Base-by-base conservation (phyloP, 257 asterid species). In the Hygrophila difformis region DNA sequence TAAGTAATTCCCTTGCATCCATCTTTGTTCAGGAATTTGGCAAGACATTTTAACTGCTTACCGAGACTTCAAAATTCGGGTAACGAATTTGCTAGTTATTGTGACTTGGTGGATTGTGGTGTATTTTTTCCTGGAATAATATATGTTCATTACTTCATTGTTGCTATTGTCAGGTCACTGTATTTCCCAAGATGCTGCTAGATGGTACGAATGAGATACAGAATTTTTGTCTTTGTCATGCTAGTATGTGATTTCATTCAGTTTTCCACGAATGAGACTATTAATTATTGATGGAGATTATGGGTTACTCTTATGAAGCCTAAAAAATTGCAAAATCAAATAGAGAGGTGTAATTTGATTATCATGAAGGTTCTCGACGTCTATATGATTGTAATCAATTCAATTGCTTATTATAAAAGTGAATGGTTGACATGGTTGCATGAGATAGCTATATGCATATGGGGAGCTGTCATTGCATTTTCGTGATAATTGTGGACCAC, bases 41-140 rank as follows among this genome's bases (percentile, higher is more conserved):
- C 61, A 51, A 15, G 78, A 68, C 64, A 83, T 91, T 36, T 48
- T 86, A 45, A 82, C 89, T 61, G 87, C 97, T 13, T 97, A 91
- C 39, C 83, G 99, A 35, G 99, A 91, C 78, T 86, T 74, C 68
- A 91, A 91, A 76, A 91, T 83, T 57, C 94, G 99, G 42, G 99
- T 91, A n/a, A 80, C 66, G 28, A 43, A 37, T 10, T 41, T 60
- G 11, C 34, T 42, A 31, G 49, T 45, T 18, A 26, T 41, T 12
- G 19, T 15, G 13, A 24, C 13, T 53, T 38, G 33, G 47, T 55
- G 20, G 37, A 21, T 59, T 36, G 9, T 41, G 8, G 23, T 20
- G 4, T 59, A 45, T 23, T 15, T 33, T 33, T 18, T 51, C 23
- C 18, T 8, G 26, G 17, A 56, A 12, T 12, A 26, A 26, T n/a